Conservation (phyloP, 306 rosid species). For the Dalbergia oliveri region DNA sequence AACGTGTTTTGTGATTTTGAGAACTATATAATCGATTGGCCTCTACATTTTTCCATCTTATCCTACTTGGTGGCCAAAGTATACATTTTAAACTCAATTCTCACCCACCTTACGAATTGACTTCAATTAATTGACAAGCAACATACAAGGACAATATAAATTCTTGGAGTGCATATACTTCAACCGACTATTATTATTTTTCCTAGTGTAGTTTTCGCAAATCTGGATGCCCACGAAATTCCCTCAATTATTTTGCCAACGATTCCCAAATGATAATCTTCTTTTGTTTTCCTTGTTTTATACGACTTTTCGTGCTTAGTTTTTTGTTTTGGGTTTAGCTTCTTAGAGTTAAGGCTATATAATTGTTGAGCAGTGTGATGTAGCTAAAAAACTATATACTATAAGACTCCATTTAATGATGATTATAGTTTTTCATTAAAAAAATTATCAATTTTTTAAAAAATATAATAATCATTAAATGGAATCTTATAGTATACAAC, state of each 20-base stretch:
- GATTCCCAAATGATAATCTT: not conserved
- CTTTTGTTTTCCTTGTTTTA: not conserved
- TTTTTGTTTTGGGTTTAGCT: not conserved
- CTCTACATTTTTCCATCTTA: slow-evolving; percentile 32
- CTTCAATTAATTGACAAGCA: not conserved
- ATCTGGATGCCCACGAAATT: not conserved
- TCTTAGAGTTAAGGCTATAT: not conserved
- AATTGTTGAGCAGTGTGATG: not conserved
- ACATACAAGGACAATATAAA: not conserved
- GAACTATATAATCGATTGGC: slow-evolving; percentile 24
- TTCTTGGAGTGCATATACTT: not conserved
- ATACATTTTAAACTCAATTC: not conserved
- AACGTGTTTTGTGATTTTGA: slow-evolving; percentile 20
- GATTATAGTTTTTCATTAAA: too few species aligned
- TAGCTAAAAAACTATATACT: too few species aligned
- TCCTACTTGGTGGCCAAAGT: slow-evolving; percentile 7
- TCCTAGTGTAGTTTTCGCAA: not conserved
- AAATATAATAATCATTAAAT: too few species aligned
- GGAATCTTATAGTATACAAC: too few species aligned
- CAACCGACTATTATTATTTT: not conserved
- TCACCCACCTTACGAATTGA: not conserved
- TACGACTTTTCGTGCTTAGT: not conserved
- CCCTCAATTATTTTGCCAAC: not conserved
- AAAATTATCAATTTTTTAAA: too few species aligned
- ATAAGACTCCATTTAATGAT: too few species aligned